Conservation (phyloP, 2,329 filamentous ascomycete species). For the Aureobasidium sp. region DNA sequence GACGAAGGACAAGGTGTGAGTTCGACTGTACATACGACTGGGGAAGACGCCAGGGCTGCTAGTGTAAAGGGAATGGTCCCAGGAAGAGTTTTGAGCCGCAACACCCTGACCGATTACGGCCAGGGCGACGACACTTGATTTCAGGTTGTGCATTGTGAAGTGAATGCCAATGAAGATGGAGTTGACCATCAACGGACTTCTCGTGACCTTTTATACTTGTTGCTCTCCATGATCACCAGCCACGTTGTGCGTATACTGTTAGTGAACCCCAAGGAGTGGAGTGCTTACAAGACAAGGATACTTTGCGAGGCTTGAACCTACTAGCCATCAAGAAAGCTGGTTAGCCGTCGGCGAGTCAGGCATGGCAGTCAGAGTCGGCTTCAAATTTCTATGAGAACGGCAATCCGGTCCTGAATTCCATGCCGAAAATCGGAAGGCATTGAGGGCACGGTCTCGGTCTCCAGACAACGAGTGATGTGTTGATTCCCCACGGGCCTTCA, state of each 20-base stretch:
- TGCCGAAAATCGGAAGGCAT: neutral
- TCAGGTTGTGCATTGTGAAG: neutral
- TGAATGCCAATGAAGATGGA: no score
- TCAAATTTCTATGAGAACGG: neutral
- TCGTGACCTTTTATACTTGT: neutral
- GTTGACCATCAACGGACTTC: no score
- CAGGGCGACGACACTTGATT: neutral
- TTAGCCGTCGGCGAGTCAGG: neutral
- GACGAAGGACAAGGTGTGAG: no score
- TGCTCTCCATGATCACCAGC: neutral
- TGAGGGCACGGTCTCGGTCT: neutral
- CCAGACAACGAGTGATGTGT: neutral
- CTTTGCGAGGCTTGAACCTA: neutral
- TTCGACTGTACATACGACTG: constrained; percentile 17
- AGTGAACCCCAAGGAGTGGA: neutral
- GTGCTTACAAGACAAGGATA: neutral
- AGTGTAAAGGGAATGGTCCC: constrained; percentile 23
- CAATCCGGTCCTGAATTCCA: neutral
- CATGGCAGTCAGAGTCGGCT: neutral
- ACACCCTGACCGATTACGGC: constrained; percentile 1
- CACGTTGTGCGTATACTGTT: neutral
- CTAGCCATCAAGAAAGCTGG: neutral
- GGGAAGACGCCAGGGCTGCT: constrained; percentile 22
- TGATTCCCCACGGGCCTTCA: constrained; percentile 5
- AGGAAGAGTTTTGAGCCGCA: constrained; percentile 13